Base-by-base conservation (phyloP, 176 grass and related monocot species). In the Saccharum spontaneum region DNA sequence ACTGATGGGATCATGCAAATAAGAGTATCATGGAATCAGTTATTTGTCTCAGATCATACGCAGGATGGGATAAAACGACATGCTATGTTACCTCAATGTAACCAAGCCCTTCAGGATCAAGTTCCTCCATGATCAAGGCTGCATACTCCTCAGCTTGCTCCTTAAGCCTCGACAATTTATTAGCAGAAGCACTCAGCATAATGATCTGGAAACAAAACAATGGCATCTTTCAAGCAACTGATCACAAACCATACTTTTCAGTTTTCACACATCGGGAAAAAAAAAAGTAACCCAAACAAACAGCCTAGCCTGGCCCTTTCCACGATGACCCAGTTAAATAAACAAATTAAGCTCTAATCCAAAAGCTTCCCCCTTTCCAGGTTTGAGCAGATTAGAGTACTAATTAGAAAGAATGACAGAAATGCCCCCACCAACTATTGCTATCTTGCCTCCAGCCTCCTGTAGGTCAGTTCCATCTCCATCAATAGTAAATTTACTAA, bases 101-200 rank as follows among this genome's bases (percentile, higher is more conserved):
- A 73, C 95, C 95, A 31, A 98, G 92, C 40, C 75, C 84, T 89
- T 98, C 95, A 9, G 95, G 95, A 81, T 98, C 95, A 26, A 98
- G 84, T 26, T 98, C 95, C 85, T 98, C 95, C 93, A 98, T 98
- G 87, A 98, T 98, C 61, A 98, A 80, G 44, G 95, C 93, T 31
- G 95, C 95, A 30, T 98, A 98, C 46, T 95, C 95, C 82, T 98
- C 91, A 57, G 93, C 95, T 85, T 98, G 95, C 67, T 98, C 95
- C 76, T 98, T 93, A 75, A 98, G 87, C 67, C 83, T 98, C 3
- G 90, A 90, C 38, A 98, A 72, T 76, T 95, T 98, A 79, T 95
- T 95, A 73, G 95, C 93, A 23, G 89, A 95, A 54, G 95, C 95
- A 71, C 95, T 98, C 76, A 98, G 67, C 85, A 93, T 94, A 79